phyloP scores from a whole-genome alignment of 2,329 filamentous ascomycete genomes.

The Cladosporium sp. region DNA sequence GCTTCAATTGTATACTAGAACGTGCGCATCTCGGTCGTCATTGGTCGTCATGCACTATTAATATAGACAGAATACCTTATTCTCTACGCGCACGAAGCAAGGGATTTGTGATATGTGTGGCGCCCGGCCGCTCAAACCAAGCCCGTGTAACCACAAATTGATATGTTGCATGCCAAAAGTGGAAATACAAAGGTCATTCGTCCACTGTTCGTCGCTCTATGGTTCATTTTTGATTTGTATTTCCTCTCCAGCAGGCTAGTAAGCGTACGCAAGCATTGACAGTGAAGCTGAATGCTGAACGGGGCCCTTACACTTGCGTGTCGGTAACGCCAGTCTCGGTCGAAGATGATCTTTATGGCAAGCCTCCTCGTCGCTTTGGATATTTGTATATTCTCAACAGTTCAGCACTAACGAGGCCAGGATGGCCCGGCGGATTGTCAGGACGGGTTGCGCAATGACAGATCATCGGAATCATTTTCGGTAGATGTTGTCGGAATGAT shows the following conservation, averaged over 20 bases:
- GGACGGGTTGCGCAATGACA: background rate
- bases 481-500: background rate
- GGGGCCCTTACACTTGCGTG: background rate
- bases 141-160: background rate
- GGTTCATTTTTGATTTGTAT: background rate
- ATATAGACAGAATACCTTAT: background rate
- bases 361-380: background rate
- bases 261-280: background rate
- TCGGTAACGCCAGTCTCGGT: background rate
- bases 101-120: background rate
- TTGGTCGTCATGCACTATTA: background rate
- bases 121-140: background rate
- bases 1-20: background rate
- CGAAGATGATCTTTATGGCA: background rate
- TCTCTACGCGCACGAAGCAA: background rate
- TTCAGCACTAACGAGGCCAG: background rate
- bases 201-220: background rate
- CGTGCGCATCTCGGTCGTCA: background rate
- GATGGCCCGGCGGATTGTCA: background rate
- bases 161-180: background rate
- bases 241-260: background rate
- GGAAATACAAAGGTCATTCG: background rate
- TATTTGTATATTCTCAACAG: background rate
- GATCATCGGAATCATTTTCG: background rate
- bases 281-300: background rate